phyloP scores from a whole-genome alignment of 371 early-diverging fungal genomes.

The Actinomucor elegans region DNA sequence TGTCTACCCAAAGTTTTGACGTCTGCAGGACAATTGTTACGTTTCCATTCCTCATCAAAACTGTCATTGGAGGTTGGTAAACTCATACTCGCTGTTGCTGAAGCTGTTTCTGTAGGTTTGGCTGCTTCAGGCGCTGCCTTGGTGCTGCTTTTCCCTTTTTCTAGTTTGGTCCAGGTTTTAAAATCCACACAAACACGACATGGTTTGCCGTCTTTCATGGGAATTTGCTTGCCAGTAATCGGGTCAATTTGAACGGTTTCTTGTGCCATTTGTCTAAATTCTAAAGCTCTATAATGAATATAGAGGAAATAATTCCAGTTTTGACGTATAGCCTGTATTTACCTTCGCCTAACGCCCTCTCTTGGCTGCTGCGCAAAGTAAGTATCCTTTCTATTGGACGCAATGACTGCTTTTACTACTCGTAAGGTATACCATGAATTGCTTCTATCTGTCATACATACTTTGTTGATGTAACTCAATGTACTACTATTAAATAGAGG shows the following conservation, averaged over 20 bases:
- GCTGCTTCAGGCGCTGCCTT: conserved; percentile 3
- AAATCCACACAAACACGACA: conserved; percentile 78
- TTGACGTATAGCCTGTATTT: no score
- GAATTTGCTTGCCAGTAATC: conserved; percentile 40
- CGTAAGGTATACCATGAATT: no score
- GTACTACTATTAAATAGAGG: no score
- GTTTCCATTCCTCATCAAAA: conserved; percentile 35
- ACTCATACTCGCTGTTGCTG: neutral
- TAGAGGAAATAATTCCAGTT: no score
- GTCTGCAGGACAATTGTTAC: conserved; percentile 87
- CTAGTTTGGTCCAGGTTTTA: conserved; percentile 61
- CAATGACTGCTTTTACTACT: no score
- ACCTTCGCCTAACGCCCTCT: neutral
- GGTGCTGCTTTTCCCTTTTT: conserved; percentile 25
- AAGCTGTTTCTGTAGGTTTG: neutral
- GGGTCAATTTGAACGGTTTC: conserved; percentile 37
- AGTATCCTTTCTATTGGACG: neutral
- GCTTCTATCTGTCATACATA: no score
- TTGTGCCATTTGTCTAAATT: conserved; percentile 7
- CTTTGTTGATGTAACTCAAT: no score
- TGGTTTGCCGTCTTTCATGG: conserved; percentile 64
- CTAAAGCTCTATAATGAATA: neutral
- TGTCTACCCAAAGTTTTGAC: conserved; percentile 84
- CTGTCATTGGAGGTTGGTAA: neutral
- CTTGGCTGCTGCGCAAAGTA: neutral